Evolutionary conservation across 2,329 filamentous ascomycete genomes (phyloP).

Genomic region (Phialemoniopsis sp.): DNA sequence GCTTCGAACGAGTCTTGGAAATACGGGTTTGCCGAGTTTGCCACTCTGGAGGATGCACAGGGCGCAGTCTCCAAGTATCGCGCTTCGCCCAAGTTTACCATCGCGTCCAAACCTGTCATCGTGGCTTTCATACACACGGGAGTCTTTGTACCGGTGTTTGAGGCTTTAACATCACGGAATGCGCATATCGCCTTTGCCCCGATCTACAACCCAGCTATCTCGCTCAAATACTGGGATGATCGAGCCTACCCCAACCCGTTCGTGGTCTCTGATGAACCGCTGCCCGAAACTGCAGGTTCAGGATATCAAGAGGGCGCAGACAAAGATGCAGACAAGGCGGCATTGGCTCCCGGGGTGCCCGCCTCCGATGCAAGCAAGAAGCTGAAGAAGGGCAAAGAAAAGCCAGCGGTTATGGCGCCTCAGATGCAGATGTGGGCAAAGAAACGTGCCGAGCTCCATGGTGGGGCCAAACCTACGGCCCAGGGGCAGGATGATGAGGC

Average conservation of each 20-base stretch:
- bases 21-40: conserved; percentile 83
- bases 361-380: conserved; percentile 33
- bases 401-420: conserved; percentile 52
- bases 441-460: conserved; percentile 57
- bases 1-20: conserved; percentile 69
- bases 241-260: conserved; percentile 2
- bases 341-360: conserved; percentile 7
- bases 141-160: conserved; percentile 66
- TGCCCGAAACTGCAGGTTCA: too few relatives aligned
- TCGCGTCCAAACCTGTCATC: conserved; percentile 67
- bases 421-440: conserved; percentile 71
- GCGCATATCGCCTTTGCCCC: conserved; percentile 61
- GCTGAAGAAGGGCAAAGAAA: conserved; percentile 51
- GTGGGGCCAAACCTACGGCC: conserved; percentile 1
- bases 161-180: neutral
- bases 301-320: conserved; percentile 4
- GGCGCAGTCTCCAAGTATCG: conserved; percentile 70
- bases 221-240: conserved; percentile 73
- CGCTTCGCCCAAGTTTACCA: conserved; percentile 71
- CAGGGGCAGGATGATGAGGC: conserved; percentile 5
- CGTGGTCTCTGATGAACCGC: too few relatives aligned
- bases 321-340: conserved; percentile 26
- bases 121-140: conserved; percentile 79
- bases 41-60: conserved; percentile 69
- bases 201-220: conserved; percentile 61